phyloP scores from a whole-genome alignment of 805 yeast species.

The Tetrapisispora iriomotensis region DNA sequence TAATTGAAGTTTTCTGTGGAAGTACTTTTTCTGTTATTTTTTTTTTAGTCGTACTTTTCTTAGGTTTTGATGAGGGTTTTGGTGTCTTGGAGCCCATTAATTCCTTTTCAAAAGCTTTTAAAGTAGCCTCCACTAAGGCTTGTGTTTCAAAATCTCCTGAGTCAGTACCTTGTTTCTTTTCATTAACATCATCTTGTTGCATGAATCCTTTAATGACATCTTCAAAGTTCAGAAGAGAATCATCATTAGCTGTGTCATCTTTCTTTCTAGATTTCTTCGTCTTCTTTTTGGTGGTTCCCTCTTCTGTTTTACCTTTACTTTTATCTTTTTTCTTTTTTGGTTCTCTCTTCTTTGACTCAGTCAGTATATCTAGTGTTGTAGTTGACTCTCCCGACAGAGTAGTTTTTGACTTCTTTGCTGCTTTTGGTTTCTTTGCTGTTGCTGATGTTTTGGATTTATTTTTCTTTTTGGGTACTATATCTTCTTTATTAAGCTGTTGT shows the following conservation, averaged over 20 bases:
- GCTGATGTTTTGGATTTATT: slow-evolving; percentile 1
- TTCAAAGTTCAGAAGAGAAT: slow-evolving; percentile 21
- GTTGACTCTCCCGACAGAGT: slow-evolving; percentile 9
- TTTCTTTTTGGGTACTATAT: neutral
- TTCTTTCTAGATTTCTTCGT: slow-evolving; percentile 8
- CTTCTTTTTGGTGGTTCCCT: slow-evolving; percentile 2
- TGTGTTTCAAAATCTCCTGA: slow-evolving; percentile 19
- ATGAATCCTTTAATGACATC: slow-evolving; percentile 26
- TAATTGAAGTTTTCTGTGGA: neutral
- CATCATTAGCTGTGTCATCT: slow-evolving; percentile 3
- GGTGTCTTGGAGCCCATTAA: slow-evolving; percentile 12
- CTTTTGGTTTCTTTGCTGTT: neutral
- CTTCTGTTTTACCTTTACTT: slow-evolving; percentile 6
- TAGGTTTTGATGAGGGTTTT: neutral
- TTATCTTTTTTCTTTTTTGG: slow-evolving; percentile 13
- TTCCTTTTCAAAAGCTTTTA: slow-evolving; percentile 27
- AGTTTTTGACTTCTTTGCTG: slow-evolving; percentile 9
- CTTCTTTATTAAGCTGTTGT: slow-evolving; percentile 13
- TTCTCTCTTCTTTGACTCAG: slow-evolving; percentile 14
- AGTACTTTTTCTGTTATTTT: slow-evolving; percentile 3
- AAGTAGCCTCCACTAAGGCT: slow-evolving; percentile 27
- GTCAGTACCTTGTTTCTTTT: neutral
- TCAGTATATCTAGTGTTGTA: slow-evolving; percentile 6
- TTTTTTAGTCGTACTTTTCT: slow-evolving; percentile 4
- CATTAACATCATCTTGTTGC: slow-evolving; percentile 12